These are phyloP conservation scores for Phytophthora hibernalis DNA, from an alignment of 352 stramenopile genomes.

Conservation along the genomic window DNA sequence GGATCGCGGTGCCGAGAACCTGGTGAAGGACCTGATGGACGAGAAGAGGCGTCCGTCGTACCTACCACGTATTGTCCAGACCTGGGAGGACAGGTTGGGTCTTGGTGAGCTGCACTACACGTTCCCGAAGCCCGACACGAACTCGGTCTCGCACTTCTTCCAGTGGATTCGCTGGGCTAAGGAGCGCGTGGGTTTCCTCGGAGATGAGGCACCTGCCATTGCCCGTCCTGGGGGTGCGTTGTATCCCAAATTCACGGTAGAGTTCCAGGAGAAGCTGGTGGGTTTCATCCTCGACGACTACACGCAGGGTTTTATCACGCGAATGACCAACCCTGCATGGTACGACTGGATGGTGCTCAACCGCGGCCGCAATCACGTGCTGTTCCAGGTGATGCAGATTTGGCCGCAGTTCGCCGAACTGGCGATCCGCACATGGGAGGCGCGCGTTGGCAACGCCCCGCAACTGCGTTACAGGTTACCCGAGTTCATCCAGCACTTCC, in stretches of 20 bases:
- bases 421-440: conserved; percentile 77
- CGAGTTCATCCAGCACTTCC: conserved; percentile 74
- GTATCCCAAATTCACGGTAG: conserved; percentile 74
- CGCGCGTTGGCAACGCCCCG: conserved; percentile 37
- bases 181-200: conserved; percentile 73
- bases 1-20: conserved; percentile 27
- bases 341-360: conserved; percentile 80
- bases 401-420: conserved; percentile 70
- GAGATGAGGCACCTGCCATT: conserved; percentile 49
- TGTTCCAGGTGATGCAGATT: conserved; percentile 67
- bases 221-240: conserved; percentile 54
- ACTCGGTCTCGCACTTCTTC: conserved; percentile 77
- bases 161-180: conserved; percentile 86
- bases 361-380: conserved; percentile 63
- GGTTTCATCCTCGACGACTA: conserved; percentile 76
- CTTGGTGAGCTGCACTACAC: conserved; percentile 67
- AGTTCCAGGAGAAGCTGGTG: conserved; percentile 68
- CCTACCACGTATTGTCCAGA: conserved; percentile 56
- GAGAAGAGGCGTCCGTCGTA: conserved; percentile 59
- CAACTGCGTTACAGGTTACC: conserved; percentile 73
- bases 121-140: conserved; percentile 67
- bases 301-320: conserved; percentile 54
- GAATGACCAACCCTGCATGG: conserved; percentile 73
- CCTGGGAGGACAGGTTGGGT: conserved; percentile 71
- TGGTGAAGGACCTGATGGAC: conserved; percentile 51